A percentile compares a stretch with the other conserved stretches of the same genome.
Conservation (phyloP, 257 asterid species). For the Solanum gracilifrons region DNA sequence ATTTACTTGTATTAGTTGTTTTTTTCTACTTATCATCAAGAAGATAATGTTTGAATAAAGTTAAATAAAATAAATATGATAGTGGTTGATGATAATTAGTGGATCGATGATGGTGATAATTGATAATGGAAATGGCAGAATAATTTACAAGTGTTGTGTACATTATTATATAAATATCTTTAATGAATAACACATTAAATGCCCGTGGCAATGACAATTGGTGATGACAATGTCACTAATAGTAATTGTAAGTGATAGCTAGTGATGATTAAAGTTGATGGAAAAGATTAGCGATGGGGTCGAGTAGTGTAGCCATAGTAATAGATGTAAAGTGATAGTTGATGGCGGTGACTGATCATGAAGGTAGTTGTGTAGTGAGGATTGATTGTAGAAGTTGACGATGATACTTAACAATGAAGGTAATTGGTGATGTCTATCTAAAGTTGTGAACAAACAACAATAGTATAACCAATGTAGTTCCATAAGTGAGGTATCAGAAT, state of each 20-base stretch:
- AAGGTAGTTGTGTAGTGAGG: not conserved
- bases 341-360: not conserved
- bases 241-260: not conserved
- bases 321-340: no score
- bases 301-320: not conserved
- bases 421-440: not conserved
- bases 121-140: not conserved
- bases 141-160: no score
- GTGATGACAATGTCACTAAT: not conserved
- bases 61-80: not conserved
- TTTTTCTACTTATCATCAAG: not conserved
- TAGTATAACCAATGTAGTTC: rapidly evolving
- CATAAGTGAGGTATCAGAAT: not conserved
- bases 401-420: not conserved
- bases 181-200: not conserved
- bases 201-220: no score
- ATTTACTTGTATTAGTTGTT: not conserved
- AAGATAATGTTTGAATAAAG: not conserved
- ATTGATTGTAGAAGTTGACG: not conserved
- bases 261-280: no score
- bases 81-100: not conserved
- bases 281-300: not conserved
- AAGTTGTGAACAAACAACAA: not conserved
- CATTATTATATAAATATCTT: no score
- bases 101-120: not conserved